These are phyloP conservation scores for Neonectria punicea DNA, from an alignment of 2,329 filamentous ascomycete genomes.

Conservation along the genomic window DNA sequence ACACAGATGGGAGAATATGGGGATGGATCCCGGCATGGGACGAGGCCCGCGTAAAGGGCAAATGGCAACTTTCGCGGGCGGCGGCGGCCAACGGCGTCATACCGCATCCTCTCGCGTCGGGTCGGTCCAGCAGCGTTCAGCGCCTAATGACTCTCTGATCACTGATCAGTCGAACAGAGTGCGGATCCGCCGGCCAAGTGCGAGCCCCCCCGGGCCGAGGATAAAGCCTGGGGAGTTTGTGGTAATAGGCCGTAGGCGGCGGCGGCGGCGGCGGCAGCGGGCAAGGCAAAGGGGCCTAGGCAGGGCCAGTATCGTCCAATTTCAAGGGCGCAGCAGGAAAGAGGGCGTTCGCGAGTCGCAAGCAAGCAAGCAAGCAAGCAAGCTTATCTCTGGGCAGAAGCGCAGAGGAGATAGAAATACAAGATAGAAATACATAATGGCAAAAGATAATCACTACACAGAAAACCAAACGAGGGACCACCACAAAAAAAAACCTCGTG, in stretches of 20 bases:
- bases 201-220: slow-evolving; percentile 4
- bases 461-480: slow-evolving; percentile 35
- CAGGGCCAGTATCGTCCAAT: slow-evolving; percentile 15
- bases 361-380: slow-evolving; percentile 19
- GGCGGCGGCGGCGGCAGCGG: background rate
- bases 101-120: slow-evolving; percentile 17
- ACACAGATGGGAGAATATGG: slow-evolving; percentile 15
- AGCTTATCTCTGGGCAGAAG: slow-evolving; percentile 46
- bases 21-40: slow-evolving; percentile 21
- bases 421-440: slow-evolving; percentile 55
- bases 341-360: slow-evolving; percentile 22
- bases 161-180: background rate
- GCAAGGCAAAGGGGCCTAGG: slow-evolving; percentile 3
- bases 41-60: slow-evolving; percentile 7
- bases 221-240: background rate
- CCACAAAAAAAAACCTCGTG: slow-evolving; percentile 25
- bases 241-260: background rate
- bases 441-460: slow-evolving; percentile 43
- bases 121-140: slow-evolving; percentile 17
- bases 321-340: slow-evolving; percentile 25
- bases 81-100: slow-evolving; percentile 20
- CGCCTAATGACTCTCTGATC: slow-evolving; percentile 1
- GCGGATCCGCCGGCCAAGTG: slow-evolving; percentile 18
- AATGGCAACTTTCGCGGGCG: slow-evolving; percentile 27
- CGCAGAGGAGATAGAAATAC: slow-evolving; percentile 52